phyloP scores from a whole-genome alignment of 306 rosid genomes.

The Ormosia emarginata region DNA sequence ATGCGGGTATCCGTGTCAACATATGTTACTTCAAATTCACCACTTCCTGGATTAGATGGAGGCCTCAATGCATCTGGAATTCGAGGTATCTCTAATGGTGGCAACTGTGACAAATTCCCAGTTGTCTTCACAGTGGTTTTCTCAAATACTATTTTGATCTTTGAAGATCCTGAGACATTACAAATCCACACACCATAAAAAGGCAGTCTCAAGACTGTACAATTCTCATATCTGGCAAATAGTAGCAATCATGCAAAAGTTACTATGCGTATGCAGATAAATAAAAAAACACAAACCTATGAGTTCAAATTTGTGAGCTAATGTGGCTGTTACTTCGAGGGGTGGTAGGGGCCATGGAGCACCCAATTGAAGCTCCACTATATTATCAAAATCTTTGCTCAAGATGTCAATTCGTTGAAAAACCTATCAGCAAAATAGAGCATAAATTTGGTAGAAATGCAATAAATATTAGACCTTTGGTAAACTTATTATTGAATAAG shows the following conservation, averaged over 20 bases:
- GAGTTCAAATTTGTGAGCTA: slow-evolving; percentile 96
- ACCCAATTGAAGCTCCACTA: slow-evolving; percentile 82
- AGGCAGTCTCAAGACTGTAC: neutral
- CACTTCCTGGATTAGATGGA: slow-evolving; percentile 60
- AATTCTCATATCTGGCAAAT: neutral
- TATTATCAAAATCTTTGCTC: slow-evolving; percentile 86
- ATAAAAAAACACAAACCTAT: slow-evolving; percentile 38
- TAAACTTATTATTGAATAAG: neutral
- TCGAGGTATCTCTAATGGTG: slow-evolving; percentile 75
- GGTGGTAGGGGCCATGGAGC: slow-evolving; percentile 91
- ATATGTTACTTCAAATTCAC: slow-evolving; percentile 89
- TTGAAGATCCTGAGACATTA: slow-evolving; percentile 56
- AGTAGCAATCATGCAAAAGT: slow-evolving; percentile 1
- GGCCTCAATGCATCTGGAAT: slow-evolving; percentile 83
- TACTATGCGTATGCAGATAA: neutral
- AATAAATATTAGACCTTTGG: neutral
- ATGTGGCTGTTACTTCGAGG: slow-evolving; percentile 68
- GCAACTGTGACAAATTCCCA: slow-evolving; percentile 84
- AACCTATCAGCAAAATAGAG: slow-evolving; percentile 49
- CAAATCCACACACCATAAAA: neutral
- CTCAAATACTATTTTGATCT: slow-evolving; percentile 67
- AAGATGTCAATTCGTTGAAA: slow-evolving; percentile 83
- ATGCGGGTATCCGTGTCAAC: slow-evolving; percentile 63
- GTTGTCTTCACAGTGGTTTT: slow-evolving; percentile 79
- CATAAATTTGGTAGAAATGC: neutral